Evolutionary conservation across 208 protist genomes (phyloP).

Genomic region (Tritrichomonas musculus): DNA sequence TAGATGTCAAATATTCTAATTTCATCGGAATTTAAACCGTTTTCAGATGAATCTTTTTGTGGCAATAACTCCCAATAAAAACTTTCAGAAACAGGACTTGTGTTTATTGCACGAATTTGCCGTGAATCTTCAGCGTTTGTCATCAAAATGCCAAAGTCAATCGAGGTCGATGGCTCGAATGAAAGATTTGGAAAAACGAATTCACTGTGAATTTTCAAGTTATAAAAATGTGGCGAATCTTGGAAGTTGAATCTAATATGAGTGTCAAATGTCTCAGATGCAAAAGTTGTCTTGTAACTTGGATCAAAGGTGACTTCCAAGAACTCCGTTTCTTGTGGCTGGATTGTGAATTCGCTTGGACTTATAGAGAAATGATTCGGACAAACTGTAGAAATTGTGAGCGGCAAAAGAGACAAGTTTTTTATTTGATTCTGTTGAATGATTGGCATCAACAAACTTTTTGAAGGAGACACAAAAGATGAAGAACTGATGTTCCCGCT

Average conservation of each 20-base stretch:
- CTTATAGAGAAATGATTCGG: neutral
- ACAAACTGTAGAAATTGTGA: neutral
- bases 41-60: neutral
- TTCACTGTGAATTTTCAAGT: neutral
- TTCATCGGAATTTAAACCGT: neutral
- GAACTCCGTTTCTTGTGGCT: neutral
- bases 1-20: conserved; percentile 15
- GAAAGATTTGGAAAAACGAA: neutral
- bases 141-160: neutral
- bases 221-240: neutral
- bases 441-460: neutral
- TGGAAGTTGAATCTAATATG: neutral
- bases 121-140: neutral
- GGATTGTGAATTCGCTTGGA: neutral
- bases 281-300: neutral
- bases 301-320: neutral
- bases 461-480: neutral
- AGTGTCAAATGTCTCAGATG: neutral
- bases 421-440: neutral
- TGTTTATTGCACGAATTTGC: neutral
- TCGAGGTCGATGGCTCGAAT: neutral
- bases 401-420: neutral
- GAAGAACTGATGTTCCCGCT: neutral
- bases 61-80: conserved; percentile 8
- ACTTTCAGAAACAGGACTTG: neutral